Percentiles rank a stretch among this genome's conserved stretches.
These are phyloP conservation scores for Biscutella laevigata DNA, from an alignment of 441 rosid species.

Conservation along the genomic window DNA sequence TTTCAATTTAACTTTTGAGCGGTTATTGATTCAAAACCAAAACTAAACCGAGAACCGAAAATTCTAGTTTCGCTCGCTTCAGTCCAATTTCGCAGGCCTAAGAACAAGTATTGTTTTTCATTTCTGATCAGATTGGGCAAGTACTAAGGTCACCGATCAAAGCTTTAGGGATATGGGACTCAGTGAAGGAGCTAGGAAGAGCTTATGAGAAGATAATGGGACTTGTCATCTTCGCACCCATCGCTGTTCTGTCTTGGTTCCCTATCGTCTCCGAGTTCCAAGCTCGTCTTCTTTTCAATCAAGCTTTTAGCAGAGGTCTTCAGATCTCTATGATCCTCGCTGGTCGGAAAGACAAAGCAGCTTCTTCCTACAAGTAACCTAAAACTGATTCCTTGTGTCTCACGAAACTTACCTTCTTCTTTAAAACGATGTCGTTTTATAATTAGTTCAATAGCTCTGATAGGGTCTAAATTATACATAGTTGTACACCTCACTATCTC, in stretches of 20 bases:
- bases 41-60: too few species aligned
- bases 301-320: constrained; percentile 88
- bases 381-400: not conserved
- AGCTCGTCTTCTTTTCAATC: constrained; percentile 83
- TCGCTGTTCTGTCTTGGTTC: constrained; percentile 73
- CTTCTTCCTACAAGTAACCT: constrained; percentile 17
- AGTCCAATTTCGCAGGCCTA: too few species aligned
- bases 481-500: constrained; percentile 13
- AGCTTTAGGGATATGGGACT: constrained; percentile 59
- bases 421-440: not conserved
- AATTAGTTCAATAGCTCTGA: not conserved
- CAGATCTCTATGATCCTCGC: constrained; percentile 83
- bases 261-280: constrained; percentile 82
- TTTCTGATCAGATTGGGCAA: constrained; percentile 88
- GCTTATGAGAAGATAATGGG: constrained; percentile 86
- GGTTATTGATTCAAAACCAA: too few species aligned
- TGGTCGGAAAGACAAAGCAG: constrained; percentile 48
- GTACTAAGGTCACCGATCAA: constrained; percentile 45
- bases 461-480: not conserved
- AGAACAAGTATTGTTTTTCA: too few species aligned
- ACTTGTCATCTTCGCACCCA: constrained; percentile 52
- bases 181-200: constrained; percentile 76
- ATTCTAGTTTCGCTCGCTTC: too few species aligned
- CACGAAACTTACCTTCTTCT: not conserved
- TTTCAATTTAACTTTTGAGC: too few species aligned